Percentiles rank a stretch among this genome's conserved stretches.
phyloP scores from a whole-genome alignment of 2,329 filamentous ascomycete species.

The Pezicula radicicola region DNA sequence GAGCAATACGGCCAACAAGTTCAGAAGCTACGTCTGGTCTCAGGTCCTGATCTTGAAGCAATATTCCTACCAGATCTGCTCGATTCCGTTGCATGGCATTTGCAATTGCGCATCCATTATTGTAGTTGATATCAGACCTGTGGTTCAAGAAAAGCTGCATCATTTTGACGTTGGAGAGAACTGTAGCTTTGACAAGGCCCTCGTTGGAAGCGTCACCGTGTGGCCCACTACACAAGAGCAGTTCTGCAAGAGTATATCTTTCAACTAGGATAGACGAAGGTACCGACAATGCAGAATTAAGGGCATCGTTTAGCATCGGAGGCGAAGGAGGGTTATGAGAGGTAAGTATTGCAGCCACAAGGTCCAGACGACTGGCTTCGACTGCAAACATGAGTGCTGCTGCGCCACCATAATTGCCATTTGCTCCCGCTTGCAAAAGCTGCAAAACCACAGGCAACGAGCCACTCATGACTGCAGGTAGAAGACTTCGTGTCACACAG shows the following conservation, averaged over 20 bases:
- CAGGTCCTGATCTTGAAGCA: constrained; percentile 10
- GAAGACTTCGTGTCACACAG: constrained; percentile 8
- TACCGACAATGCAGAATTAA: constrained; percentile 44
- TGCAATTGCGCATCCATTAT: constrained; percentile 27
- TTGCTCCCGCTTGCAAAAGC: constrained; percentile 31
- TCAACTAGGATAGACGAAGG: constrained; percentile 43
- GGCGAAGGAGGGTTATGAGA: constrained; percentile 49
- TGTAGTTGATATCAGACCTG: constrained; percentile 52
- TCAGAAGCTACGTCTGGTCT: constrained; percentile 12
- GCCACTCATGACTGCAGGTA: constrained; percentile 5
- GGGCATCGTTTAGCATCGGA: constrained; percentile 46
- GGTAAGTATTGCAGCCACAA: constrained; percentile 52
- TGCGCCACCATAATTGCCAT: constrained; percentile 48
- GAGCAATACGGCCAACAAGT: constrained; percentile 7
- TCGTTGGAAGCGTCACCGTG: constrained; percentile 37
- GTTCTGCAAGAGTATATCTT: constrained; percentile 50
- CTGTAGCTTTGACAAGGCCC: constrained; percentile 10
- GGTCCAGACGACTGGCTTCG: constrained; percentile 45
- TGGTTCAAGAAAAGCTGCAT: constrained; percentile 50
- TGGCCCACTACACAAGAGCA: constrained; percentile 56
- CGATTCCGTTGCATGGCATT: constrained; percentile 29
- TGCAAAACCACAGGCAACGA: constrained; percentile 1
- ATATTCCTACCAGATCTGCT: constrained; percentile 7
- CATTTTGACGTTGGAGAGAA: constrained; percentile 27
- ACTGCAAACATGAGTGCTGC: constrained; percentile 51